Evolutionary conservation across 73 alveolate genomes (phyloP).

Genomic region (Paramecium primaurelia): DNA sequence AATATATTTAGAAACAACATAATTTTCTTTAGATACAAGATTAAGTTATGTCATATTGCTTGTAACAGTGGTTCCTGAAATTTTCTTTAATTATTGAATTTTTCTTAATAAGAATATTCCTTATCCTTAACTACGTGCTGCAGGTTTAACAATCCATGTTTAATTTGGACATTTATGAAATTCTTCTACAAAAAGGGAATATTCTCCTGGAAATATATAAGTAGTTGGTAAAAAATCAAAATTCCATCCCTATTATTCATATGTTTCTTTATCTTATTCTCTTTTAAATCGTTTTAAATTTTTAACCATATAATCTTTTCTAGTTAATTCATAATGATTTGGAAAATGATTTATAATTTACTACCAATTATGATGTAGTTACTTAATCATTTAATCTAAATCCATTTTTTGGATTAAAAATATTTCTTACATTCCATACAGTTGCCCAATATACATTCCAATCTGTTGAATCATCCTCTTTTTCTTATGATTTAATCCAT

Average conservation of each 20-base stretch:
- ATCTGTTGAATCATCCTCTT: conserved; percentile 71
- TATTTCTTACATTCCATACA: conserved; percentile 92
- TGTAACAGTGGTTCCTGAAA: conserved; percentile 37
- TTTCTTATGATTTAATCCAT: conserved; percentile 79
- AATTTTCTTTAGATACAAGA: conserved; percentile 64
- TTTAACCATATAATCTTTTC: conserved; percentile 99
- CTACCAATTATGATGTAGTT: background rate
- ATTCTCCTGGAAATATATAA: conserved; percentile 97
- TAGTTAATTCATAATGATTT: conserved; percentile 98
- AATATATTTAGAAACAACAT: conserved; percentile 84
- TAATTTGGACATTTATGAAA: conserved; percentile 93
- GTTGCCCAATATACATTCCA: conserved; percentile 98
- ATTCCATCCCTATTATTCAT: conserved; percentile 43
- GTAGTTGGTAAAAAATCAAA: conserved; percentile 94
- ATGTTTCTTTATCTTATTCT: conserved; percentile 91
- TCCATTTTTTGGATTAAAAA: conserved; percentile 93
- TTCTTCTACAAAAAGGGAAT: conserved; percentile 98
- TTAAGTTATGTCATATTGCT: conserved; percentile 81
- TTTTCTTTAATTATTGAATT: conserved; percentile 73
- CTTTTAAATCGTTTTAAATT: conserved; percentile 95
- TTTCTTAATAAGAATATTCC: conserved; percentile 97
- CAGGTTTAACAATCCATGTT: conserved; percentile 99
- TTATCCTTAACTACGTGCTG: conserved; percentile 96
- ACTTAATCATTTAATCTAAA: conserved; percentile 64
- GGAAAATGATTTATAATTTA: conserved; percentile 99